Evolutionary conservation across 2,329 filamentous ascomycete species (phyloP), one percentile per base, ranked within the genome.

Genomic region (Fusarium sp.): DNA sequence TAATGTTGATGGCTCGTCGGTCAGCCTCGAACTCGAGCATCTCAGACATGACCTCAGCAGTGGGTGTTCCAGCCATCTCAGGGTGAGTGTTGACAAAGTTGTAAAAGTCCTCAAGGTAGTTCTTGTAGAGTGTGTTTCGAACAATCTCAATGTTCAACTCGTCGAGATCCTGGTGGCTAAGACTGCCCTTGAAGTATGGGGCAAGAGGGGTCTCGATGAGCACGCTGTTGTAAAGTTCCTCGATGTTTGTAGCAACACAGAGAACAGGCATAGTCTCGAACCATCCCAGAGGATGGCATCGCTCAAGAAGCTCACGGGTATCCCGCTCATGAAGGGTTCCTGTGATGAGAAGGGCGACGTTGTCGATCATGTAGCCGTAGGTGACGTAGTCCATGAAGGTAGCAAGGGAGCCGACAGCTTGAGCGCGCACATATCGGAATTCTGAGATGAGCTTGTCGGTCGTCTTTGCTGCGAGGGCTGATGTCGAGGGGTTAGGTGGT

Each of bases 361-460:
- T 99, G 84, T 99, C 96, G 83, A 99, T 99, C 96, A 99, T 99
- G 87, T 99, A 99, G 69, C 95, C 95, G 81, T 99, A 99, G 3
- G 96, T 99, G 68, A 99, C 86, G 83, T 97, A 99, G 82, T 98
- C 94, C 89, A 99, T 94, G 82, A 99, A 99, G 80, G 93, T 94
- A 70, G 95, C 92, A 40, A 98, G 90, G 2, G 94, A 93, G 18
- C 96, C 96, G 4, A 93, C 93, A 32, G 95, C 93, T 80, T 99
- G 97, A 69, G 95, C 94, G 75, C 97, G 93, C 48, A 99, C 88
- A 81, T 99, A 99, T 79, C 94, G 92, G 82, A 99, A 99, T 82
- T 99, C 96, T 73, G 95, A 92, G 72, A 99, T 95, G 73, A 99
- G 91, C 86, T 99, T 99, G 81, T 99, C 96, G 77, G 96, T 98